Percentiles rank a stretch among this genome's conserved stretches.
phyloP scores from a whole-genome alignment of 768 basidiomycete genomes.

The Sporobolomyces phaffii region DNA sequence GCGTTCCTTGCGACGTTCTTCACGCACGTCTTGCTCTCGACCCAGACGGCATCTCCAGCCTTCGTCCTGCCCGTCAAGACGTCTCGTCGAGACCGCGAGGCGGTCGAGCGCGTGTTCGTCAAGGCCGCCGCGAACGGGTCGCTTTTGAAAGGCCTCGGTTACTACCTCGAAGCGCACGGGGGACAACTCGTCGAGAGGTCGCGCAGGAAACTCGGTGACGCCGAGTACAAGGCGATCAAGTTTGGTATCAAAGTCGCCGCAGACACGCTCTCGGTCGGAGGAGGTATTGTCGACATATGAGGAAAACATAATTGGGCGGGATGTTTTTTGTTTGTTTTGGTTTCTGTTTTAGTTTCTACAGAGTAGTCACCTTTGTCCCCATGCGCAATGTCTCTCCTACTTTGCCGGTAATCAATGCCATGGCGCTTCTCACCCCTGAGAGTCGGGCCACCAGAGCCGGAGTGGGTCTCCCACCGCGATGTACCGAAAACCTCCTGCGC shows the following conservation, averaged over 20 bases:
- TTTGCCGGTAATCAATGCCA: neutral
- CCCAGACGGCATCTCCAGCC: slow-evolving; percentile 67
- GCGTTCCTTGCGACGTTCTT: slow-evolving; percentile 69
- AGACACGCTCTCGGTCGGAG: slow-evolving; percentile 56
- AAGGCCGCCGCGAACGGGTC: slow-evolving; percentile 62
- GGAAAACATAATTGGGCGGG: too few species aligned
- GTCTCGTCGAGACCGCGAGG: slow-evolving; percentile 51
- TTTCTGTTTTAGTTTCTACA: too few species aligned
- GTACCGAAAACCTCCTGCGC: neutral
- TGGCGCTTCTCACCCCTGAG: neutral
- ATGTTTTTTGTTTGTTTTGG: too few species aligned
- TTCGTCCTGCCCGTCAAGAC: slow-evolving; percentile 45
- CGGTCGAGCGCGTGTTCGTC: slow-evolving; percentile 71
- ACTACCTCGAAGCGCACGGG: slow-evolving; percentile 57
- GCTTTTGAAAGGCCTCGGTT: slow-evolving; percentile 68
- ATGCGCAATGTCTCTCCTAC: slow-evolving; percentile 26
- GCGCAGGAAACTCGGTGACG: slow-evolving; percentile 48
- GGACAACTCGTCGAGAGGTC: slow-evolving; percentile 38
- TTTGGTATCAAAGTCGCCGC: slow-evolving; percentile 66
- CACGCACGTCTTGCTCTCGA: slow-evolving; percentile 62
- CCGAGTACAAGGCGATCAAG: slow-evolving; percentile 51
- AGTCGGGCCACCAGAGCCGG: neutral
- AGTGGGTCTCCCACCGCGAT: neutral
- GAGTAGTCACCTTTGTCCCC: slow-evolving; percentile 27
- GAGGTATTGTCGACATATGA: slow-evolving; percentile 9